Evolutionary conservation across 371 early-diverging fungal species (phyloP), one percentile per base, ranked within the genome.

Genomic region (Lichtheimia ramosa): DNA sequence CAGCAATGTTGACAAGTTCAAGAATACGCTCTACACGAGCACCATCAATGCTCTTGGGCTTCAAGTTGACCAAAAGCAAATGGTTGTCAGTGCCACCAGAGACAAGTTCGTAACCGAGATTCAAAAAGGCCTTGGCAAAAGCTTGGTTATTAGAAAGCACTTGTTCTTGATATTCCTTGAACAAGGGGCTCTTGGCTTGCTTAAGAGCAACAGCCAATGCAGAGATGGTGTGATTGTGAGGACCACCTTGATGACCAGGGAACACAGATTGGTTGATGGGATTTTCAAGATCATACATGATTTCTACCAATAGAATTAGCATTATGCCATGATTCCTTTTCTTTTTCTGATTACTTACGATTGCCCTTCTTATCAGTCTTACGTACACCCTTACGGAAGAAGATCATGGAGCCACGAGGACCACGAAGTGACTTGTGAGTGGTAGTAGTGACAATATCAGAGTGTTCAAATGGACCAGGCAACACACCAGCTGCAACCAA

Each of bases 241-340:
- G 99, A 6, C 99, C 99, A 62, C 99, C 99, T 79, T 99, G 99
- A 73, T 96, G 95, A 42, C 98, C 96, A 15, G 99, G 99, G 84
- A 99, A 99, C 43, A 99, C 99, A 14, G 97, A 93, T 61, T 85
- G 84, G 80, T 99, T 98, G 85, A 99, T 98, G 43, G 90, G 89
- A 50, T 79, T 82, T 69, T 99, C 98, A 15, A 99, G 83, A 46
- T 94, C 91, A 80, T 96, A 96, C 66, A 80, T 61, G 60, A 87
- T 86, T 71, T 89, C 89, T 79, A 60, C 14, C 50, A 23, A n/a
- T 8, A 34, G 10, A 8, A 56, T 54, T 21, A 41, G 39, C 40
- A 5, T 4, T 16, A 13, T 20, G 49, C 15, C 34, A 41, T 18
- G 28, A 40, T 16, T 18, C 18, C 41, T 20, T 21, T 43, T 34